Base-by-base conservation (phyloP, 2,329 filamentous ascomycete species). In the Neophaeococcomyces mojaviensis region DNA sequence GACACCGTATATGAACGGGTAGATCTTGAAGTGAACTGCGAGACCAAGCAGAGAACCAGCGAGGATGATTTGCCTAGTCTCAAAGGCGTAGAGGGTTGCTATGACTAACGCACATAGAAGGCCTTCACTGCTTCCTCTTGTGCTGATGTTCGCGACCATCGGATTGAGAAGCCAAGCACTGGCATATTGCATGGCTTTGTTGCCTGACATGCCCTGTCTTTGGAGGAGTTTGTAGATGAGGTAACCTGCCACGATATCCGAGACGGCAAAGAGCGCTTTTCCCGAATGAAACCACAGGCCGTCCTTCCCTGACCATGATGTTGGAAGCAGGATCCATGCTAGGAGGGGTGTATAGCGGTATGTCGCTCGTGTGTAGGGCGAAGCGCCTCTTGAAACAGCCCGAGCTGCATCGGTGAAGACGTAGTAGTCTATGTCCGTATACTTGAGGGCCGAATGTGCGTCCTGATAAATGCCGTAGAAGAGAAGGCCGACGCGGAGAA, bases 341-440 rank as follows among this genome's bases (percentile, higher is more conserved):
- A 98, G 76, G 1, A 98, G 72, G 0, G 92, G 92, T 22, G 92
- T 97, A 71, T 98, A 98, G 49, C 92, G 85, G 70, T 98, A 98
- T 0, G 92, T 98, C 60, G 92, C 90, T 44, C 92, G 81, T 33
- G 78, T 76, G 64, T 98, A 98, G 1, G 92, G 92, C 0, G 86
- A 86, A 38, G 70, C 68, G 3, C 78, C 78, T n/a, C 67, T 70
- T 3, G 81, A 69, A 35, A 87, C 70, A 65, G 85, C 90, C 54
- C 86, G 84, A 2, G 92, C 80, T 20, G 92, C 92, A 64, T 97
- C 90, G 39, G 92, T 97, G 72, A 98, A 98, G 64, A 98, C 92
- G 54, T 88, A 81, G 68, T 98, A 98, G 73, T 98, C 92, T 59
- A 98, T 96, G 68, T 98, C 92, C 42, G 92, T 98, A 72, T 97